Evolutionary conservation across 1,139 yeast species (phyloP), one percentile per base, ranked within the genome.

Genomic region (Geotrichum fermentans): DNA sequence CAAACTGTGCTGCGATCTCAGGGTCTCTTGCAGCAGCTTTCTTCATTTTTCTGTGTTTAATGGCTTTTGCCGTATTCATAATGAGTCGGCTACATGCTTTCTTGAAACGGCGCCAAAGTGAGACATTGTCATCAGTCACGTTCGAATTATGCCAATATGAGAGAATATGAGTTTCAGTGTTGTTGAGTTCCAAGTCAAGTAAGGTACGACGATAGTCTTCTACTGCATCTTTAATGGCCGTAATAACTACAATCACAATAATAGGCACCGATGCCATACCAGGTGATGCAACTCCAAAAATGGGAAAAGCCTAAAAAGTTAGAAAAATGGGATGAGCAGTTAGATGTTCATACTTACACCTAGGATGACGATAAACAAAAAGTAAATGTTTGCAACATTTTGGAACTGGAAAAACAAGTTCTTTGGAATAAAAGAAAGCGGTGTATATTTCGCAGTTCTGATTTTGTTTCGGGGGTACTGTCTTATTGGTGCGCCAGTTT

Each of bases 361-460:
- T 58, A 87, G 69, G 52, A 87, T 81, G 56, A 79, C 81, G 67
- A 85, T 69, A 26, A 81, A 64, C 59, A 87, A 72, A 73, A 87
- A 87, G 69, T 85, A 87, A 39, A 79, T 66, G 65, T 87, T 87
- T 43, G 95, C 95, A 56, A 85, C 80, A 62, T 86, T 87, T 49
- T 75, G 76, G 63, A 86, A 86, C 66, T 87, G 95, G 54, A 73
- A 73, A 46, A 73, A 59, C 40, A 87, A 64, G 64, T 87, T 86
- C 66, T 84, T 86, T 8, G 95, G 95, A 40, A 92, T 62, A 60
- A 92, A 92, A 3, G 94, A 73, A 44, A 92, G 63, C 4, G 97
- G 96, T 10, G 97, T 90, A 67, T 92, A 92, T 68, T 89, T 90
- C 2, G 98, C 89, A 1, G 98, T 90, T 70, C 97, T 82, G 59